Evolutionary conservation across 1,284 basidiomycete genomes (phyloP).

Genomic region (Moesziomyces parantarcticus): DNA sequence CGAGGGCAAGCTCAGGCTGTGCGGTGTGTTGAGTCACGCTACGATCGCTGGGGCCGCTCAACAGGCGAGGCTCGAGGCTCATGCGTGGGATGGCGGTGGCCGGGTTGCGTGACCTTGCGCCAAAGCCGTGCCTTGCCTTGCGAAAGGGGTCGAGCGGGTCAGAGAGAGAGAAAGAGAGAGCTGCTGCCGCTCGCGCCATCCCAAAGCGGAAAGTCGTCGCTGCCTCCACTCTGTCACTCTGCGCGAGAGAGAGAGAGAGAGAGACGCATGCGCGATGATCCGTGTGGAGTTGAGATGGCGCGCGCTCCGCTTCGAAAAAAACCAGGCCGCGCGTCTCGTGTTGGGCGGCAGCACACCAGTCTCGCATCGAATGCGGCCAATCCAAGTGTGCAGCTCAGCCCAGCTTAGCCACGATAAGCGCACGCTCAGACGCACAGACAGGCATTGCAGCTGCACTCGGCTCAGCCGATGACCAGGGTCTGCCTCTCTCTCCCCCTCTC

Average conservation of each 20-base stretch:
- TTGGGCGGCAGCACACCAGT: slow-evolving; percentile 17
- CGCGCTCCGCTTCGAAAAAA: background rate
- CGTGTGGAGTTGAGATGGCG: slow-evolving; percentile 35
- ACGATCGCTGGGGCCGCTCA: background rate
- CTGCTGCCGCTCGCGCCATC: slow-evolving; percentile 8
- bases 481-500: background rate
- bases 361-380: slow-evolving; percentile 4
- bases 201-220: slow-evolving; percentile 28
- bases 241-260: too few species aligned
- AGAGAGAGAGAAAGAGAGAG: background rate
- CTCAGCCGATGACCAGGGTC: background rate
- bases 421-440: too few species aligned
- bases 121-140: background rate
- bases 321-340: background rate
- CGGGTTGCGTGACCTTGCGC: slow-evolving; percentile 29
- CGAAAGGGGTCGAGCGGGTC: slow-evolving; percentile 3
- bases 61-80: background rate
- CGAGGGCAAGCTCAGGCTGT: too few species aligned
- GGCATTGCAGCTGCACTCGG: too few species aligned
- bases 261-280: slow-evolving; percentile 29
- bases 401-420: too few species aligned
- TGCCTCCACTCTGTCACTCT: too few species aligned
- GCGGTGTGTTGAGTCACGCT: background rate
- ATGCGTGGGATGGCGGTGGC: too few species aligned
- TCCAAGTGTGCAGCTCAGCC: too few species aligned